A percentile compares a stretch with the other conserved stretches of the same genome.
Evolutionary conservation across 2,329 filamentous ascomycete species (phyloP).

Genomic region (Sarocladium brachiariae): DNA sequence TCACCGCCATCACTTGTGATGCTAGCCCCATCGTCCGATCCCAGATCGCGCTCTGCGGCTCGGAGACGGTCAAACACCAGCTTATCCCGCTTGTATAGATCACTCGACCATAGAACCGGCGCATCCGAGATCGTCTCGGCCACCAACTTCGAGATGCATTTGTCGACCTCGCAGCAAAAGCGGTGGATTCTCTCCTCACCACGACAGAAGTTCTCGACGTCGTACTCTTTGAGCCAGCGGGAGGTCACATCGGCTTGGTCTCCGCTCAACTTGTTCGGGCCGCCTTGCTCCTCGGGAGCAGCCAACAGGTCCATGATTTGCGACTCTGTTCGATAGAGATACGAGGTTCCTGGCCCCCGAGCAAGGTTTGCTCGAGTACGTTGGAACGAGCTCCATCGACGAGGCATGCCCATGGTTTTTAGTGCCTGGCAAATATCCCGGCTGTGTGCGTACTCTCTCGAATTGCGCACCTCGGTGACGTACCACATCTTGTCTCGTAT

Average conservation of each 20-base stretch:
- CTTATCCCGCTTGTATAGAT: conserved; percentile 76
- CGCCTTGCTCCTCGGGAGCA: conserved; percentile 74
- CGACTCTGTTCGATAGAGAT: conserved; percentile 73
- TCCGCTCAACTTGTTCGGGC: conserved; percentile 92
- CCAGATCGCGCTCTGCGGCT: conserved; percentile 38
- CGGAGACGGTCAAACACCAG: conserved; percentile 45
- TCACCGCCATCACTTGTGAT: conserved; percentile 52
- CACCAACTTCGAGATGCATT: conserved; percentile 77
- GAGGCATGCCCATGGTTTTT: conserved; percentile 76
- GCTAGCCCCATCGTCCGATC: conserved; percentile 43
- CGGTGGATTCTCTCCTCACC: conserved; percentile 93
- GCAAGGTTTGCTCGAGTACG: conserved; percentile 40
- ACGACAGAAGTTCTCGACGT: conserved; percentile 87
- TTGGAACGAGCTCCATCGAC: conserved; percentile 46
- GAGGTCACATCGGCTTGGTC: conserved; percentile 82
- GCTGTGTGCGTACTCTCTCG: conserved; percentile 79
- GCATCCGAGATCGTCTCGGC: conserved; percentile 78
- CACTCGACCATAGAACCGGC: conserved; percentile 86
- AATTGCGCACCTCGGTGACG: conserved; percentile 86
- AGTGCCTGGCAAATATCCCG: conserved; percentile 80
- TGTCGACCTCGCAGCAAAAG: conserved; percentile 84
- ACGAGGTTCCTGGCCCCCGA: conserved; percentile 45
- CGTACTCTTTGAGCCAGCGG: conserved; percentile 73
- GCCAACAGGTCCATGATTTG: conserved; percentile 85
- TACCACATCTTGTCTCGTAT: conserved; percentile 99